Conservation (phyloP, 2,329 filamentous ascomycete species). For the Trichoderma atrobrunneum region DNA sequence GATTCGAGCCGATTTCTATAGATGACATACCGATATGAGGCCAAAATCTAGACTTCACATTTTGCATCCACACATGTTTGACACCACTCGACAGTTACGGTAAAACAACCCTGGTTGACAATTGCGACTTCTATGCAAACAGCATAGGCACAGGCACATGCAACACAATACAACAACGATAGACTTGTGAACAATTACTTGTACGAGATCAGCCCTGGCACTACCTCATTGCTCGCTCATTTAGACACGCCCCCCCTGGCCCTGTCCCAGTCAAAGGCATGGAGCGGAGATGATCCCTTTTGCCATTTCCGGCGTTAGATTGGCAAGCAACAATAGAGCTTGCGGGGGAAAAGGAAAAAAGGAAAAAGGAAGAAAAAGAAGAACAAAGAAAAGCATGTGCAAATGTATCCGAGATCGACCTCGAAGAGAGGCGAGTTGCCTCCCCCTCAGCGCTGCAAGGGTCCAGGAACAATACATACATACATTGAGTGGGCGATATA, state of each 20-base stretch:
- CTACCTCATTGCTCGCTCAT: neutral
- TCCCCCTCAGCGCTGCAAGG: neutral
- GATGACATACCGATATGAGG: neutral
- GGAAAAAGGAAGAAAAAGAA: neutral
- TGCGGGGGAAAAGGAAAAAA: neutral
- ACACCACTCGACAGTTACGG: neutral
- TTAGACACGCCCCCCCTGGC: neutral
- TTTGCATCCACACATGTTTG: neutral
- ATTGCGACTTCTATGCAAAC: neutral
- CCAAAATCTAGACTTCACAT: neutral
- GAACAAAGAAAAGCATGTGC: neutral
- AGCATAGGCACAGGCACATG: neutral
- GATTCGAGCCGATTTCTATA: neutral
- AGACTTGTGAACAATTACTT: neutral
- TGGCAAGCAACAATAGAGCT: neutral
- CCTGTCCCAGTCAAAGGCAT: neutral
- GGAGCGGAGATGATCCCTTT: constrained; percentile 4
- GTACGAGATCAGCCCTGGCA: neutral
- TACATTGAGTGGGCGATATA: too few relatives aligned
- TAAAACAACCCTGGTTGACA: neutral
- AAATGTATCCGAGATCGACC: neutral
- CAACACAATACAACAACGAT: neutral
- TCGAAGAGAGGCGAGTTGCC: neutral
- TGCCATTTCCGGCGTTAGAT: neutral
- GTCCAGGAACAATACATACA: neutral